Percentiles rank a stretch among this genome's conserved stretches.
Conservation (phyloP, 1,284 basidiomycete genomes). For the Leucoagaricus sp. region DNA sequence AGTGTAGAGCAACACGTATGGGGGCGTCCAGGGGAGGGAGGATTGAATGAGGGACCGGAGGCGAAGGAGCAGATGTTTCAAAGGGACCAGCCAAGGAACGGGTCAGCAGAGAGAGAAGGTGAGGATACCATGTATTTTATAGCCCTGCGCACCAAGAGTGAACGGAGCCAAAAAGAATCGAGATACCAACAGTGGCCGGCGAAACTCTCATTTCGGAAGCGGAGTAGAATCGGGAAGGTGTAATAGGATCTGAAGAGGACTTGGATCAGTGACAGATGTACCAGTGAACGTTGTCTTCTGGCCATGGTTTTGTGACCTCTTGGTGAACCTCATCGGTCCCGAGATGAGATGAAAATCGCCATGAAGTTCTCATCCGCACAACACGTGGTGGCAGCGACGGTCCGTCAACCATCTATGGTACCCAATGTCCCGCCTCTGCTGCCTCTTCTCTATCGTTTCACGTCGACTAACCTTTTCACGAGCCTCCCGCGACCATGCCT, state of each 20-base stretch:
- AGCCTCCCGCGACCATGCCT: background rate
- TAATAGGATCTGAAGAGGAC: constrained; percentile 10
- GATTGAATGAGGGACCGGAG: constrained; percentile 15
- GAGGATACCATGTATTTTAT: constrained; percentile 23
- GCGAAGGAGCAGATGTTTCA: constrained; percentile 22
- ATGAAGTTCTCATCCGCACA: constrained; percentile 19
- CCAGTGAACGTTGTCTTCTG: constrained; percentile 4
- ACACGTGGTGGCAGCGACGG: constrained; percentile 27
- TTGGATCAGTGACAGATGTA: constrained; percentile 2
- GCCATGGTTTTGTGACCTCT: constrained; percentile 17
- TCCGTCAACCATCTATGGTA: background rate
- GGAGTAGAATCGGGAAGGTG: constrained; percentile 25
- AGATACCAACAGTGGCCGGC: constrained; percentile 27
- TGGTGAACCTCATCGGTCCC: constrained; percentile 33
- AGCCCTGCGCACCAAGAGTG: constrained; percentile 25
- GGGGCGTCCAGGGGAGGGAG: constrained; percentile 8
- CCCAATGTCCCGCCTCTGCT: background rate
- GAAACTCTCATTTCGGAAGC: constrained; percentile 35
- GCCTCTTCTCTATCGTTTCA: constrained; percentile 7
- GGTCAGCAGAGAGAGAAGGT: constrained; percentile 22
- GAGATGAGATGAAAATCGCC: constrained; percentile 38
- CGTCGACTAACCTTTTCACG: constrained; percentile 10
- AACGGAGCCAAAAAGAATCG: constrained; percentile 28
- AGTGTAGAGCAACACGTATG: background rate
- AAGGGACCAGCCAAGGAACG: constrained; percentile 29